phyloP scores from a whole-genome alignment of 768 basidiomycete species.

The Punctularia strigosozonata region DNA sequence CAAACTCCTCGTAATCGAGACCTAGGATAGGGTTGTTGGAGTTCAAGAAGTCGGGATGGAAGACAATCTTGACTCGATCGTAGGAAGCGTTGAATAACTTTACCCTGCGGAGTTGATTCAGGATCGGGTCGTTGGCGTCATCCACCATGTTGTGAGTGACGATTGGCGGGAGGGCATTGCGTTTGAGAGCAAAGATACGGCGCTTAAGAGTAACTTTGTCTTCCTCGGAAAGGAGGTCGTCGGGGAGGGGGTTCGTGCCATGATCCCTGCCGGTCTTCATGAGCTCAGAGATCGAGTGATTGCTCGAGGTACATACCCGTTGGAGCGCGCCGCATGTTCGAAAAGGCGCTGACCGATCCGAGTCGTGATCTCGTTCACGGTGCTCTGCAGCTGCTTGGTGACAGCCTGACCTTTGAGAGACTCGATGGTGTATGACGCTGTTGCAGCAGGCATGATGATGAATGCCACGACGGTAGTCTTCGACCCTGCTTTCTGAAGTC shows the following conservation, averaged over 20 bases:
- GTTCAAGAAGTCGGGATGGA: slow-evolving; percentile 98
- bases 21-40: slow-evolving; percentile 96
- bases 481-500: slow-evolving; percentile 50
- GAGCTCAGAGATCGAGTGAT: slow-evolving; percentile 1
- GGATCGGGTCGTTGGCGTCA: slow-evolving; percentile 82
- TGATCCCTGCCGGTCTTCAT: slow-evolving; percentile 38
- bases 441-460: slow-evolving; percentile 97
- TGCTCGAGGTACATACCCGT: slow-evolving; percentile 44
- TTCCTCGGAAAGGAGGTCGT: slow-evolving; percentile 74
- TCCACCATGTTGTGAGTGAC: slow-evolving; percentile 99
- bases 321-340: slow-evolving; percentile 87
- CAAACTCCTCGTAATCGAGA: slow-evolving; percentile 98
- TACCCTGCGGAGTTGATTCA: slow-evolving; percentile 90
- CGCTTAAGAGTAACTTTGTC: slow-evolving; percentile 93
- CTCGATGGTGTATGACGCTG: slow-evolving; percentile 94
- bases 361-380: slow-evolving; percentile 91
- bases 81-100: slow-evolving; percentile 80
- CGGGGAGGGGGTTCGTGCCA: slow-evolving; percentile 60
- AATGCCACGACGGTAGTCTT: slow-evolving; percentile 89
- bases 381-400: slow-evolving; percentile 91
- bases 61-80: slow-evolving; percentile 94
- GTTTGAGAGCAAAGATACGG: slow-evolving; percentile 91
- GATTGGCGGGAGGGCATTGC: slow-evolving; percentile 88
- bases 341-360: slow-evolving; percentile 87
- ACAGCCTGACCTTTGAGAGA: slow-evolving; percentile 96